Base-by-base conservation (phyloP, 2,329 filamentous ascomycete genomes). In the Microdochium paspali region DNA sequence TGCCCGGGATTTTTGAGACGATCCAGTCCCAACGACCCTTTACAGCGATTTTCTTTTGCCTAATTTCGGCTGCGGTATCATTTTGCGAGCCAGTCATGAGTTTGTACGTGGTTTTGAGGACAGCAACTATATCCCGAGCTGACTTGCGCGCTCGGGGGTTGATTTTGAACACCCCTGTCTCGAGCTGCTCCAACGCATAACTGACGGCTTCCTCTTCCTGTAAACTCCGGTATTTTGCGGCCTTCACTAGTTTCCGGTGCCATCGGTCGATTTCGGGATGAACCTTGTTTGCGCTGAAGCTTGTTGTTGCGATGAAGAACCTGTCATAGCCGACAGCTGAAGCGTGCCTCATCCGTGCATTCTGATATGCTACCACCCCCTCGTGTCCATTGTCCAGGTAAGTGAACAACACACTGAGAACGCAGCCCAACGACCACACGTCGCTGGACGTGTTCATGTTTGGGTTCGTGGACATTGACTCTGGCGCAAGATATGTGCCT, bases 341-440 rank as follows among this genome's bases (percentile, higher is more conserved):
- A 5, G 46, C 46, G 44, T 60, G 55, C 7, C 50, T 25, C 3
- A 51, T 40, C 7, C 63, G 54, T 21, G 35, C 18, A 10, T 21
- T 40, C 12, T 40, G 35, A 18, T 40, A 40, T 9, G 35, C 5
- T 9, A 40, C 45, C 10, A 67, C 55, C 12, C 58, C 62, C 1
- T 44, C 46, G 12, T 50, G 49, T 2, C 65, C 66, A 2, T 54
- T 54, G 10, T 62, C 57, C 4, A 69, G 51, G 48, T 66, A 70
- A 1, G 63, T 57, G 24, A 70, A 58, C 0, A 70, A 49, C 3
- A 68, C 57, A 26, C 64, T 68, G 3, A 98, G 73, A 51, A 98
- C 97, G 61, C 93, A 98, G n/a, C 93, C 93, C 13, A 98, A 69
- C 62, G 86, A 91, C 93, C 93, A 98, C 18, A 98, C 84, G 64